Conservation (phyloP, 768 basidiomycete genomes). For the Rubroboletus pulcherrimus region DNA sequence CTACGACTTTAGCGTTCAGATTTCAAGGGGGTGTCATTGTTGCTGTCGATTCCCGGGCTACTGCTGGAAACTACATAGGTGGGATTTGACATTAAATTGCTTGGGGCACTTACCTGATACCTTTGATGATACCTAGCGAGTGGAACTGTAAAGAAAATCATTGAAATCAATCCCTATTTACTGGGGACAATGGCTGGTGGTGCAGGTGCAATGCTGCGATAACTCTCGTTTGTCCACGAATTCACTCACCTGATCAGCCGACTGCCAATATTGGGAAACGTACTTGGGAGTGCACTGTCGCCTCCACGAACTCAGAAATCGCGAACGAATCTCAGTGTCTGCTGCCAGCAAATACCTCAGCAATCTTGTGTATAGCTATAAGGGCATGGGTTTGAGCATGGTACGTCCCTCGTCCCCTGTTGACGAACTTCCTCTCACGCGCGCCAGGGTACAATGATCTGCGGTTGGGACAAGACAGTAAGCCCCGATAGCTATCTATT, state of each 20-base stretch:
- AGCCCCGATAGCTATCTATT: slow-evolving; percentile 24
- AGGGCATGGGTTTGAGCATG: slow-evolving; percentile 99
- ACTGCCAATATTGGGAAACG: slow-evolving; percentile 98
- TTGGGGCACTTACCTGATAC: background rate
- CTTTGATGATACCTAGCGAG: slow-evolving; percentile 52
- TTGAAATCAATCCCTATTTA: slow-evolving; percentile 98
- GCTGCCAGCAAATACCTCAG: slow-evolving; percentile 97
- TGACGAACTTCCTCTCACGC: slow-evolving; percentile 1
- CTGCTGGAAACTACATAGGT: slow-evolving; percentile 97
- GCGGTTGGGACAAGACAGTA: slow-evolving; percentile 98
- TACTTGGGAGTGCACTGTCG: slow-evolving; percentile 98
- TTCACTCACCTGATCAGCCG: slow-evolving; percentile 47
- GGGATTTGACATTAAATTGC: slow-evolving; percentile 24
- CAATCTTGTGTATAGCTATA: slow-evolving; percentile 97
- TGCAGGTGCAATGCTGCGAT: slow-evolving; percentile 59
- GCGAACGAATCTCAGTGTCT: slow-evolving; percentile 97
- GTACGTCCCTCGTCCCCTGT: slow-evolving; percentile 42
- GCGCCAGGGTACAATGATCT: slow-evolving; percentile 94
- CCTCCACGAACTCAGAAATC: slow-evolving; percentile 92
- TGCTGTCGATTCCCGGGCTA: slow-evolving; percentile 98
- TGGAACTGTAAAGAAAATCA: slow-evolving; percentile 98
- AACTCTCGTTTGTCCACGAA: background rate
- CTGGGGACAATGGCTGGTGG: slow-evolving; percentile 99
- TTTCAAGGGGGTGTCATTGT: slow-evolving; percentile 97
- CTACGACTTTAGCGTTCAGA: slow-evolving; percentile 95